These are phyloP conservation scores for Cladophialophora carrionii DNA, from an alignment of 2,329 filamentous ascomycete species.

Conservation along the genomic window DNA sequence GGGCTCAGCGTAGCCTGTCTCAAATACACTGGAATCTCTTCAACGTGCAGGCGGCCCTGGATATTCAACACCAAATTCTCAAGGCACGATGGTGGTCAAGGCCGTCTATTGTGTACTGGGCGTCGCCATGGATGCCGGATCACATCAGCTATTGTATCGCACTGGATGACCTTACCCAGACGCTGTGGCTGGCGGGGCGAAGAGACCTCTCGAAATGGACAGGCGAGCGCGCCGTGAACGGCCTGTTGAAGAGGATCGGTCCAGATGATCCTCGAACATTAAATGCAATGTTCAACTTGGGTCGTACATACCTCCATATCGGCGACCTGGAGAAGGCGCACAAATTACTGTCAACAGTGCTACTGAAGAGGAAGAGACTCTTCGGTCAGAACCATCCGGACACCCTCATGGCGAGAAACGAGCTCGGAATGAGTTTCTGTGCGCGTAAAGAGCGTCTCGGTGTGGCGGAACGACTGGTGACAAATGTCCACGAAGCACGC, in stretches of 20 bases:
- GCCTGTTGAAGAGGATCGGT: conserved; percentile 28
- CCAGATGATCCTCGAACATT: conserved; percentile 33
- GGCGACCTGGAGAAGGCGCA: conserved; percentile 29
- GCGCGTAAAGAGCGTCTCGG: conserved; percentile 22
- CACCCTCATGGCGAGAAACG: conserved; percentile 29
- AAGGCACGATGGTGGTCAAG: conserved; percentile 15
- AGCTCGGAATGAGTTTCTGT: conserved; percentile 30
- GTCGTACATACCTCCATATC: conserved; percentile 32
- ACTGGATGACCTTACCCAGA: conserved; percentile 29
- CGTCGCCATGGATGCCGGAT: conserved; percentile 16
- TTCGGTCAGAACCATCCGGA: conserved; percentile 29
- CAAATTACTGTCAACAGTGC: conserved; percentile 29
- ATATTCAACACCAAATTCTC: conserved; percentile 23
- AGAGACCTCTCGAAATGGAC: conserved; percentile 16
- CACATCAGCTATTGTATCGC: conserved; percentile 29
- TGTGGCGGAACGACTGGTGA: conserved; percentile 32
- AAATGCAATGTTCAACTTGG: conserved; percentile 33
- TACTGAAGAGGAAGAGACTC: conserved; percentile 25
- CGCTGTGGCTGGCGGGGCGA: conserved; percentile 32
- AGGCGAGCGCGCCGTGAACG: conserved; percentile 31
- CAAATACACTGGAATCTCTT: conserved; percentile 36
- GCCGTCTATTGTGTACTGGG: conserved; percentile 21
- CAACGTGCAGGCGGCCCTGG: conserved; percentile 25
- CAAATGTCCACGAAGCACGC: conserved; percentile 30
- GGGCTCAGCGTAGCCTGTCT: conserved; percentile 22